These are phyloP conservation scores for Glycine soja DNA, from an alignment of 306 rosid genomes.

Conservation along the genomic window DNA sequence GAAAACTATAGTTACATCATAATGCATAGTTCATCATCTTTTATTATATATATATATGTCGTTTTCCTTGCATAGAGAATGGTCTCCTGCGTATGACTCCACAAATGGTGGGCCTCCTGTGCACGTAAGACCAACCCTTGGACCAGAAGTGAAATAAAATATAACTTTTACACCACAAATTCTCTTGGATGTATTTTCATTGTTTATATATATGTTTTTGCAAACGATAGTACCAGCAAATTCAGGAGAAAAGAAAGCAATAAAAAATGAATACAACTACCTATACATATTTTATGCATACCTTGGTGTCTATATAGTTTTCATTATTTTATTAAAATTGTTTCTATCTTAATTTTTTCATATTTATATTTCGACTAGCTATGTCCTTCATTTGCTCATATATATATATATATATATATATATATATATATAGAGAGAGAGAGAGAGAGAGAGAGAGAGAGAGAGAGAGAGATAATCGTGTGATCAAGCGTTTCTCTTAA, in stretches of 20 bases:
- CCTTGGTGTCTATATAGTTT: not conserved
- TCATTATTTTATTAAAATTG: not conserved
- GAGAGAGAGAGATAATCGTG: not conserved
- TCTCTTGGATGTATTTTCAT: not conserved
- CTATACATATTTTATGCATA: not conserved
- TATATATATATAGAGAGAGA: no score
- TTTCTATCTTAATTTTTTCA: not conserved
- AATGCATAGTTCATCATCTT: not conserved
- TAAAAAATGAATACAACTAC: not conserved
- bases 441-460: no score
- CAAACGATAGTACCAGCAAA: not conserved
- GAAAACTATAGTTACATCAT: not conserved
- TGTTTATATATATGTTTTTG: not conserved
- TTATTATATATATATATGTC: slow-evolving; percentile 3
- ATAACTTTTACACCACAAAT: not conserved
- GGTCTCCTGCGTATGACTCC: not conserved
- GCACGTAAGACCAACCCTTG: not conserved
- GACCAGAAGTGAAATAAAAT: not conserved
- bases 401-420: not conserved
- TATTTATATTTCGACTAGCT: not conserved
- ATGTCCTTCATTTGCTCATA: not conserved
- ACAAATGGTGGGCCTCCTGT: not conserved
- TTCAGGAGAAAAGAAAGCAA: slow-evolving; percentile 24
- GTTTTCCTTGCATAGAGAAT: not conserved
- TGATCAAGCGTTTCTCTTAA: not conserved